These are phyloP conservation scores for Penicillium soppii DNA, from an alignment of 495 filamentous ascomycete species.

Conservation along the genomic window DNA sequence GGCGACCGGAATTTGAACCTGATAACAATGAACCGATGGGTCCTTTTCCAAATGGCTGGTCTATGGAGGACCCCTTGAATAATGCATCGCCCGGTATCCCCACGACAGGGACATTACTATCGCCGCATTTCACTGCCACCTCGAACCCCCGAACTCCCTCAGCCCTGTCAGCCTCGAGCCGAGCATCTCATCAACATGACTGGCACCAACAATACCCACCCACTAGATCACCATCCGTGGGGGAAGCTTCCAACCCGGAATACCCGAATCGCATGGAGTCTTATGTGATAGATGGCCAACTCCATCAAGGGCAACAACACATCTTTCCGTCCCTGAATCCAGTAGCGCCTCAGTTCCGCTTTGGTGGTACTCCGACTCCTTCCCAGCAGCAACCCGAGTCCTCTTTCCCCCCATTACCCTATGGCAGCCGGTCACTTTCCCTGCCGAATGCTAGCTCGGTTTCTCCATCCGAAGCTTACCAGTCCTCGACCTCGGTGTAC, in stretches of 20 bases:
- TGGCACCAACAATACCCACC: constrained; percentile 20
- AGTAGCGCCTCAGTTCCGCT: constrained; percentile 4
- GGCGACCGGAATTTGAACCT: constrained; percentile 4
- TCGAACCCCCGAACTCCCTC: constrained; percentile 15
- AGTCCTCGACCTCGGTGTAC: constrained; percentile 2
- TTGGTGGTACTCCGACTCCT: not conserved
- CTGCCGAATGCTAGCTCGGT: constrained; percentile 6
- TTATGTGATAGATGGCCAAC: constrained; percentile 18
- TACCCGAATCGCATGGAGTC: constrained; percentile 16
- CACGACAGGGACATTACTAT: constrained; percentile 6
- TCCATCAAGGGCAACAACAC: constrained; percentile 9
- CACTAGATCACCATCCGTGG: constrained; percentile 20
- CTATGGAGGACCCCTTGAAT: constrained; percentile 6
- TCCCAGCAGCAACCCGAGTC: not conserved
- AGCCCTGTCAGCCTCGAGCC: constrained; percentile 10
- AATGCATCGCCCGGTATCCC: constrained; percentile 1
- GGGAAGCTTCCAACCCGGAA: constrained; percentile 16
- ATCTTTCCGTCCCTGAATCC: constrained; percentile 5
- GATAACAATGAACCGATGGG: constrained; percentile 13
- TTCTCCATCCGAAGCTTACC: constrained; percentile 2
- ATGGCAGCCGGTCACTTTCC: constrained; percentile 2
- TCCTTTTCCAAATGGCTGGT: constrained; percentile 11
- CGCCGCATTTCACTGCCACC: constrained; percentile 14
- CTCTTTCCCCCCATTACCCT: not conserved
- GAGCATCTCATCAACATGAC: constrained; percentile 17